phyloP scores from a whole-genome alignment of 768 basidiomycete genomes.

The Leccinum aurantiacum region DNA sequence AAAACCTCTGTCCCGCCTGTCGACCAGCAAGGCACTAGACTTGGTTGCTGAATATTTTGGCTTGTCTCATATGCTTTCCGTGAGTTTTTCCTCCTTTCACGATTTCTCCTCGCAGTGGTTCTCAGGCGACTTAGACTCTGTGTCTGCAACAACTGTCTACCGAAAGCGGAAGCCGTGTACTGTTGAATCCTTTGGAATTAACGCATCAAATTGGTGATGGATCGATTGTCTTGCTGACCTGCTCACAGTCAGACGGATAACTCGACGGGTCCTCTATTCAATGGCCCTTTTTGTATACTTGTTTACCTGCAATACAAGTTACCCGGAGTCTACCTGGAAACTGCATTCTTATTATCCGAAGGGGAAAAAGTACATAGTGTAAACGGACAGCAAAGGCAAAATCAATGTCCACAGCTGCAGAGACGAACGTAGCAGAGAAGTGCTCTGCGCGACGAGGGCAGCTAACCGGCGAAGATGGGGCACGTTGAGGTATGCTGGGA shows the following conservation, averaged over 20 bases:
- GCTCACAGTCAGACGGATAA: constrained; percentile 1
- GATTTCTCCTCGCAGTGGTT: neutral
- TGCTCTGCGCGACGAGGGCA: constrained; percentile 70
- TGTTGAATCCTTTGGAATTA: constrained; percentile 52
- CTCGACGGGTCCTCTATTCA: neutral
- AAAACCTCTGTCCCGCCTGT: constrained; percentile 20
- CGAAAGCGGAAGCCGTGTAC: constrained; percentile 24
- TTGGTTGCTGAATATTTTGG: constrained; percentile 37
- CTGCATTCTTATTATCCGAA: constrained; percentile 17
- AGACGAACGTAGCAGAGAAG: no score
- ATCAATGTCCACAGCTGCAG: constrained; percentile 1
- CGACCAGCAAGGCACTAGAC: constrained; percentile 51
- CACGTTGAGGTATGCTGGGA: constrained; percentile 88
- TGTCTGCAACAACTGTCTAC: no score
- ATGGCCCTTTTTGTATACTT: neutral
- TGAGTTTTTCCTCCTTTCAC: constrained; percentile 7
- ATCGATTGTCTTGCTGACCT: constrained; percentile 27
- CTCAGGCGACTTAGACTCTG: no score
- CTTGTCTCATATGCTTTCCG: constrained; percentile 9
- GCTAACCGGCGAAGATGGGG: constrained; percentile 86
- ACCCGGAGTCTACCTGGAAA: constrained; percentile 3
- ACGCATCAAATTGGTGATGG: constrained; percentile 57
- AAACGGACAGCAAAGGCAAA: constrained; percentile 12
- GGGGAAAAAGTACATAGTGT: constrained; percentile 22
- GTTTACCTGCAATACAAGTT: neutral